Base-by-base conservation (phyloP, 257 asterid genomes). In the Solanum habrochaites region DNA sequence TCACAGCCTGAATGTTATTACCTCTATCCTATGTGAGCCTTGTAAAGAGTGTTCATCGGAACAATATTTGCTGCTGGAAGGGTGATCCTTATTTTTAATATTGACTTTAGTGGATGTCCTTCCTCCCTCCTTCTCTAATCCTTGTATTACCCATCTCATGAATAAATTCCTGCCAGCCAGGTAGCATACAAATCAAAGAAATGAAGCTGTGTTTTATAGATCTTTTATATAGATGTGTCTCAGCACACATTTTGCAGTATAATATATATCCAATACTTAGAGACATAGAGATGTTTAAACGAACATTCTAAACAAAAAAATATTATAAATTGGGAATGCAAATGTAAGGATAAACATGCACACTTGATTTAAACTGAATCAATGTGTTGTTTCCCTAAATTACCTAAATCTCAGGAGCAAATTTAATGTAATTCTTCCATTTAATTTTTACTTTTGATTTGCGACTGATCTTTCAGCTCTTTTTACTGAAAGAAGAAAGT, bases 21-120 rank as follows among this genome's bases (percentile, higher is more conserved):
- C 97, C 95, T 89, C 91, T 64, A 56, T 21, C 62, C 66, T 64
- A 31, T 9, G 80, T 29, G 91, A 42, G 86, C 88, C 87, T 39
- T 88, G 81, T 31, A 75, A 81, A 83, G 37, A 87, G 85, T 85
- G 88, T 86, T 89, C 89, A 67, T 64, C 88, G 62, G 39, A 87
- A 82, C 74, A 69, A 88, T 83, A 31, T 83, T 81, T 89, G 69
- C 83, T 89, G 91, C 92, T 80, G 62, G 88, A 88, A 23, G 91
- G 89, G 64, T 47, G 56, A 85, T 86, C 89, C 84, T 18, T 29
- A 64, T 85, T 83, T 62, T 86, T 75, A 83, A 72, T 86, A 86
- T 85, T 90, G 66, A 43, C 80, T n/a, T n/a, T n/a, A n/a, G n/a
- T n/a, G n/a, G n/a, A n/a, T n/a, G n/a, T n/a, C n/a, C n/a, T n/a